Evolutionary conservation across 345 rosid genomes (phyloP).

Genomic region (Eucalyptus erythrocorys): DNA sequence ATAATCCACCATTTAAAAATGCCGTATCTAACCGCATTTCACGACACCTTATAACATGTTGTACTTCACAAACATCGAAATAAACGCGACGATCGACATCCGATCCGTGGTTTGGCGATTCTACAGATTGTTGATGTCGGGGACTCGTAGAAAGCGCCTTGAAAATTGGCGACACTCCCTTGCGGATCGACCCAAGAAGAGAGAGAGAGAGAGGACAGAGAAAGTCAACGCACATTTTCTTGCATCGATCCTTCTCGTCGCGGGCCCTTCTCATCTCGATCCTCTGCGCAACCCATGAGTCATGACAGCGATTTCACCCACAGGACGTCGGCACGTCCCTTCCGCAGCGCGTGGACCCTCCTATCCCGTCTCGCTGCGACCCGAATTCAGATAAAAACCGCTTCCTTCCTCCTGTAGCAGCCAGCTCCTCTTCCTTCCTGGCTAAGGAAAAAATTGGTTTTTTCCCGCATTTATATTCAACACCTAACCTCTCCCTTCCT

Average conservation of each 20-base stretch:
- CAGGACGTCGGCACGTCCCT: background rate
- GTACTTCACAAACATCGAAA: background rate
- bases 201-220: background rate
- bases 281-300: background rate
- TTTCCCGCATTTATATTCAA: background rate
- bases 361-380: background rate
- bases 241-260: background rate
- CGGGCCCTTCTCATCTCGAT: background rate
- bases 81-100: no score
- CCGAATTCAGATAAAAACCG: background rate
- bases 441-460: background rate
- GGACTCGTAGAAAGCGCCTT: background rate
- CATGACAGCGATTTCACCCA: background rate
- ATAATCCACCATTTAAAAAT: background rate
- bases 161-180: background rate
- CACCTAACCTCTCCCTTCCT: background rate
- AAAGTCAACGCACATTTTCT: background rate
- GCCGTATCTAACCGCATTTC: fast-evolving
- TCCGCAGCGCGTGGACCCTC: background rate
- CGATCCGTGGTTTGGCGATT: background rate
- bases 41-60: fast-evolving
- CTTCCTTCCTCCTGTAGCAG: background rate
- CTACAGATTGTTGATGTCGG: background rate
- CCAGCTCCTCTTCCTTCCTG: background rate
- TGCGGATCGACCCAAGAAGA: background rate